Evolutionary conservation across 2,329 filamentous ascomycete genomes (phyloP).

Genomic region (Aspergillus hiratsukae): DNA sequence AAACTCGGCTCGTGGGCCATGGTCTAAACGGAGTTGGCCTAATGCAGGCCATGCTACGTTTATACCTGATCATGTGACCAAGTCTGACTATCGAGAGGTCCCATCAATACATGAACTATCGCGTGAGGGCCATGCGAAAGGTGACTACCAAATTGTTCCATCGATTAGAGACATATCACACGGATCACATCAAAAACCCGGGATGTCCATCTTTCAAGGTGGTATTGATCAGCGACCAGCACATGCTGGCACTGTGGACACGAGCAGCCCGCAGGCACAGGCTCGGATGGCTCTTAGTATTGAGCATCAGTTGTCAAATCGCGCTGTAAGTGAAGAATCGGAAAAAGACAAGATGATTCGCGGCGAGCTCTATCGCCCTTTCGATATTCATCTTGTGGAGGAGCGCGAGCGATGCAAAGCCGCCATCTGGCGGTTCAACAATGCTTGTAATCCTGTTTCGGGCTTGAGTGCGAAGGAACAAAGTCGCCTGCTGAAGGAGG

Average conservation of each 20-base stretch:
- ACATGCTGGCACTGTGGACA: conserved; percentile 32
- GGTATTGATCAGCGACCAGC: conserved; percentile 35
- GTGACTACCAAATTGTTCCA: conserved; percentile 39
- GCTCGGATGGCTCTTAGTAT: conserved; percentile 42
- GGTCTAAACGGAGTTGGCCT: conserved; percentile 39
- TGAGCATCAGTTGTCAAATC: conserved; percentile 37
- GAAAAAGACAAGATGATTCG: conserved; percentile 90
- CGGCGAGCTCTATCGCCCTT: conserved; percentile 74
- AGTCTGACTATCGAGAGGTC: conserved; percentile 38
- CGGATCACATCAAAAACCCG: conserved; percentile 31
- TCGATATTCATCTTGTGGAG: conserved; percentile 69
- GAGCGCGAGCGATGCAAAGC: conserved; percentile 81
- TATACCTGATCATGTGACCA: conserved; percentile 34
- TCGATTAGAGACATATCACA: conserved; percentile 39
- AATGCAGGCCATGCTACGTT: conserved; percentile 33
- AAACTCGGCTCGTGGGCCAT: conserved; percentile 31
- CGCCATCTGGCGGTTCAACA: conserved; percentile 83
- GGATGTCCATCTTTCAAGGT: conserved; percentile 34
- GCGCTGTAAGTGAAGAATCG: conserved; percentile 46
- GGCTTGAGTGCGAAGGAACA: conserved; percentile 57
- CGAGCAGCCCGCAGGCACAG: conserved; percentile 39
- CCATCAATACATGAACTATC: conserved; percentile 38
- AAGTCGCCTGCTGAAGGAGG: conserved; percentile 35
- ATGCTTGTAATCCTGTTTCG: conserved; percentile 68
- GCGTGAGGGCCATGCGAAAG: conserved; percentile 33